phyloP scores from a whole-genome alignment of 208 protist genomes.

The Endotrypanum monterogeii region DNA sequence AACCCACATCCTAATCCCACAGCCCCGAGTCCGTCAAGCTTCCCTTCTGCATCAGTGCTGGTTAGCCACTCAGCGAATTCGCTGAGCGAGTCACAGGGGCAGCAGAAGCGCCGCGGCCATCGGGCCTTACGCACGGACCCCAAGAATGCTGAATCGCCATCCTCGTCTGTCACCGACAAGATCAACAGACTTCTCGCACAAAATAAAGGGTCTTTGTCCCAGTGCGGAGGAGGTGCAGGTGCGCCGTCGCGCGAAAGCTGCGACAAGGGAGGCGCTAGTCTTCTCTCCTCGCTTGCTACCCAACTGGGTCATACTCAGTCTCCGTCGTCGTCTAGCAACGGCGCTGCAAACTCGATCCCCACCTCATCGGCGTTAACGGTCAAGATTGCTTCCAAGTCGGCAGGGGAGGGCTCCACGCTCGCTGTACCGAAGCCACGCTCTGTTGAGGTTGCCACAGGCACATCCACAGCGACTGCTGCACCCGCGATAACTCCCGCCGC shows the following conservation, averaged over 20 bases:
- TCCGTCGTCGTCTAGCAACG: slow-evolving; percentile 22
- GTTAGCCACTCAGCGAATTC: slow-evolving; percentile 1
- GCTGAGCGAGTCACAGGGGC: background rate
- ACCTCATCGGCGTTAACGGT: slow-evolving; percentile 5
- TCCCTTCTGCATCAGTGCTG: slow-evolving; percentile 8
- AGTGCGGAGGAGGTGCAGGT: background rate
- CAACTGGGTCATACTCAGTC: slow-evolving; percentile 11
- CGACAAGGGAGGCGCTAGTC: slow-evolving; percentile 12
- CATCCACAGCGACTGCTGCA: background rate
- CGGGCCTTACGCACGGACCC: background rate
- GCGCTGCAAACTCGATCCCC: slow-evolving; percentile 2
- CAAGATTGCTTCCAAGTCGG: background rate
- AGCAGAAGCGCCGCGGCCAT: slow-evolving; percentile 19
- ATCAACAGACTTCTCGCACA: slow-evolving; percentile 36
- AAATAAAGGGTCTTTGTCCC: slow-evolving; percentile 22
- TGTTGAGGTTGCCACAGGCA: background rate
- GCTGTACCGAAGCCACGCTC: slow-evolving; percentile 30
- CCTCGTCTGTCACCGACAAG: slow-evolving; percentile 21
- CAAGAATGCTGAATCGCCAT: slow-evolving; percentile 10
- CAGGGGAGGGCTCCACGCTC: slow-evolving; percentile 3
- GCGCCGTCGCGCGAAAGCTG: background rate
- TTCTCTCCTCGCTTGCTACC: slow-evolving; percentile 22
- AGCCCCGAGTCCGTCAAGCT: slow-evolving; percentile 20
- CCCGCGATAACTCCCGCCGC: slow-evolving; percentile 11
- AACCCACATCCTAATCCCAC: slow-evolving; percentile 14